Base-by-base conservation (phyloP, 768 basidiomycete genomes). In the Boletus subcaerulescens region DNA sequence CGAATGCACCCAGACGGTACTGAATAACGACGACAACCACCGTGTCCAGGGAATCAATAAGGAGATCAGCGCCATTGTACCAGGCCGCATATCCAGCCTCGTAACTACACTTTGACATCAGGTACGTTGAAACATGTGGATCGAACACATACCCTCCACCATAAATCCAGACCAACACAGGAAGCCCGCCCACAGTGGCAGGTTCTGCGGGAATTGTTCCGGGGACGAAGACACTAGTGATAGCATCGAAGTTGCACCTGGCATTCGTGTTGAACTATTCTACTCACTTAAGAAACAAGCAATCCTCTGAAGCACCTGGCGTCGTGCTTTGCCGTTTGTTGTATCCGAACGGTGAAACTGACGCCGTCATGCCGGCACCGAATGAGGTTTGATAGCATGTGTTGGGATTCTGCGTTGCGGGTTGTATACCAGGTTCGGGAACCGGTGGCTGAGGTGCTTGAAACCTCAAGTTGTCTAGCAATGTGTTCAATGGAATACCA, bases 141-240 rank as follows among this genome's bases (percentile, higher is more conserved):
- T 41, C 9, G n/a, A 31, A 35, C 1, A 2, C 61, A 15, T 49
- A 70, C 69, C 69, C 72, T 57, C 71, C 73, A 33, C 74, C 74
- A 31, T 75, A 72, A 45, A 75, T 69, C 65, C 66, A 75, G 11
- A 73, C 62, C 22, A 75, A 41, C 11, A 74, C 72, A 7, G 74
- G 74, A 8, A 69, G 57, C 18, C 52, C 52, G 2, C 53, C 48
- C 2, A 18, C 11, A 14, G 45, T n/a, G 20, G 38, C 15, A 6
- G 59, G 43, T n/a, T 55, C 36, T 18, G 24, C 5, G 17, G 48
- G 33, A 0, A 61, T 50, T 24, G 7, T 42, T 36, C 62, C 62
- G 0, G 62, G 53, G 0, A 58, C 22, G 43, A 57, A 60, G 11
- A 58, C 59, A 9, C 62, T 64, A 20, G 15, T 32, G 9, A 14